Conservation (phyloP, 148 eudicot genomes). For the Chenopodium suecicum region DNA sequence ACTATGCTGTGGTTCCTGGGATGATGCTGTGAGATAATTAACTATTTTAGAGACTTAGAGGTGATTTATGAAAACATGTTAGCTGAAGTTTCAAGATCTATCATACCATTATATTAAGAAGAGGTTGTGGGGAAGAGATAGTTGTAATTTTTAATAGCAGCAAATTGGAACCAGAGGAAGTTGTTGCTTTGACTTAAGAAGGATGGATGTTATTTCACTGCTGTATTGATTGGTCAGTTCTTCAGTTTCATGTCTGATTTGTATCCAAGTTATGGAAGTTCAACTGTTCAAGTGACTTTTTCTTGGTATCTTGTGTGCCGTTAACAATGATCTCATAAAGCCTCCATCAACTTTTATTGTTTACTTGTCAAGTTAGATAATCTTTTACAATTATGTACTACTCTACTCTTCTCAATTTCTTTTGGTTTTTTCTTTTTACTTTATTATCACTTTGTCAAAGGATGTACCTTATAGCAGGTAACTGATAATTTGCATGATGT, state of each 20-base stretch:
- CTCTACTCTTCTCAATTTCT: neutral
- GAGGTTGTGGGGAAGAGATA: neutral
- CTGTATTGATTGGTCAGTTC: neutral
- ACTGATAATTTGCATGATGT: constrained; percentile 29
- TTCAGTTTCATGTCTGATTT: neutral
- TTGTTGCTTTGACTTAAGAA: neutral
- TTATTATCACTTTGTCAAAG: neutral
- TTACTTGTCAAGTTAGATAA: neutral
- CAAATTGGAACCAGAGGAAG: neutral
- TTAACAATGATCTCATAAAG: neutral
- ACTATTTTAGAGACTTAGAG: neutral
- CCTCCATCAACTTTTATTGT: neutral
- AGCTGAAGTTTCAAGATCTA: neutral
- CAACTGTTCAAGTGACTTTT: neutral
- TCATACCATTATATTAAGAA: neutral
- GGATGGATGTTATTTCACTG: neutral
- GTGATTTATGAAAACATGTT: neutral
- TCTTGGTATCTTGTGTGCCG: neutral
- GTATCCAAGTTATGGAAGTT: neutral
- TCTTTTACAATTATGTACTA: too few relatives aligned
- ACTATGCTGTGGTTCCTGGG: neutral
- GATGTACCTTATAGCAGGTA: neutral
- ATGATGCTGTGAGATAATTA: neutral
- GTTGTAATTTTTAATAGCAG: neutral
- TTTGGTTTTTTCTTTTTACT: neutral